Base-by-base conservation (phyloP, 768 basidiomycete species). In the Neoboletus subvelutipes region DNA sequence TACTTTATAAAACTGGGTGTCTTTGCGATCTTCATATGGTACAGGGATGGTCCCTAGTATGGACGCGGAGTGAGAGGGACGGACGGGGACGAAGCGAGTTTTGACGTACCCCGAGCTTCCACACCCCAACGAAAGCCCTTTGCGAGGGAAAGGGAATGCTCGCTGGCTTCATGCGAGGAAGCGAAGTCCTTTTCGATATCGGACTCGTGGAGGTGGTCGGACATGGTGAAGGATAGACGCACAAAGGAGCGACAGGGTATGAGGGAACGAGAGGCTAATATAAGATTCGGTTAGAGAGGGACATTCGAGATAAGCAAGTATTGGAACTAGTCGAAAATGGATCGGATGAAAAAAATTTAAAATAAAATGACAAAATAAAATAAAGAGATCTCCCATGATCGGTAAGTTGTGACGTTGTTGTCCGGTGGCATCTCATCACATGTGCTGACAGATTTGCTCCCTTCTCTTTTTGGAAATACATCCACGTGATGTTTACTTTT, bases 1-100 rank as follows among this genome's bases (percentile, higher is more conserved):
- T 62, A 87, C 70, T 57, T 88, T 85, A 63, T 81, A 82, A 50
- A 82, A 78, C 45, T 81, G 79, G n/a, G 73, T 79, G 62, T 88
- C 86, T 10, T 64, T 76, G 45, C 86, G 79, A 42, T 81, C 73
- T 28, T 79, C 78, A 2, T 68, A 61, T 1, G 79, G 67, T 2
- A 83, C 79, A 4, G 87, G 87, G 20, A 78, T 68, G 24, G 83
- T 86, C 0, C 86, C 84, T 72, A n/a, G n/a, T n/a, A 20, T 11
- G 49, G 33, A 3, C 3, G 49, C 4, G 6, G 28, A 34, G 45
- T 57, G 57, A 54, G 47, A 1, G 36, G 20, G 40, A 8, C 1
- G 2, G 33, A 12, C 0, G 1, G 48, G 1, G 15, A 15, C 0
- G 10, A 22, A 13, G 50, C 0, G n/a, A 2, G 6, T 5, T n/a